These are phyloP conservation scores for Dioscorea zingiberensis DNA, from an alignment of 106 monocot species.

Conservation along the genomic window DNA sequence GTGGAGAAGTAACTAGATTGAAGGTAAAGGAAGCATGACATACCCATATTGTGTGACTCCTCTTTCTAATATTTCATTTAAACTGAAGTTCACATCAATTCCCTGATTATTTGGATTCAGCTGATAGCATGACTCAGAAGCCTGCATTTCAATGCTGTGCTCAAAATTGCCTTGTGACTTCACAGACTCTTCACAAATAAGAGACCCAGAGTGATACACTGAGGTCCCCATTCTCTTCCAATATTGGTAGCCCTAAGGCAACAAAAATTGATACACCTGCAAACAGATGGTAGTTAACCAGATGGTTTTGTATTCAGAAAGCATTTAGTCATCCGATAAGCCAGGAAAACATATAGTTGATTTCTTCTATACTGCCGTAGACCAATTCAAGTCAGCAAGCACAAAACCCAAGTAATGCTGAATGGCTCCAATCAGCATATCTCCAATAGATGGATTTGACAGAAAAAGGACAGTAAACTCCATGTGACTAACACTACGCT, in stretches of 20 bases:
- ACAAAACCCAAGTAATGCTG: constrained; percentile 29
- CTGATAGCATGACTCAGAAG: background rate
- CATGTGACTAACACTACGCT: constrained; percentile 7
- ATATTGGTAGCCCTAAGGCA: background rate
- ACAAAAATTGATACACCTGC: constrained; percentile 30
- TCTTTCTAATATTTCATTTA: constrained; percentile 29
- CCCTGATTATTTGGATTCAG: background rate
- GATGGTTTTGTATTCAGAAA: constrained; percentile 8
- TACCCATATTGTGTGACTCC: constrained; percentile 43
- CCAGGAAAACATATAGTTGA: constrained; percentile 27
- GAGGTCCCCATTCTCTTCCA: constrained; percentile 10
- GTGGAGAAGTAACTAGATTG: background rate
- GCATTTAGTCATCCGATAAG: constrained; percentile 20
- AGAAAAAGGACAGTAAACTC: constrained; percentile 16
- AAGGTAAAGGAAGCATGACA: background rate
- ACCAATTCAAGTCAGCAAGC: constrained; percentile 37
- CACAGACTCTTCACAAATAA: constrained; percentile 9
- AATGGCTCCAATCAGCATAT: constrained; percentile 29
- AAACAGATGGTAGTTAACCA: constrained; percentile 20
- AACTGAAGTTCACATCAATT: constrained; percentile 3
- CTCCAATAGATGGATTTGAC: constrained; percentile 18
- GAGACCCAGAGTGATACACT: constrained; percentile 7
- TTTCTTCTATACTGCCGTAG: constrained; percentile 21
- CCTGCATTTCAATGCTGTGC: constrained; percentile 1
- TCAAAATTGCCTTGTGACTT: background rate